Evolutionary conservation across 345 rosid species (phyloP), one percentile per base, ranked within the genome.

Genomic region (Gynandropsis gynandra): DNA sequence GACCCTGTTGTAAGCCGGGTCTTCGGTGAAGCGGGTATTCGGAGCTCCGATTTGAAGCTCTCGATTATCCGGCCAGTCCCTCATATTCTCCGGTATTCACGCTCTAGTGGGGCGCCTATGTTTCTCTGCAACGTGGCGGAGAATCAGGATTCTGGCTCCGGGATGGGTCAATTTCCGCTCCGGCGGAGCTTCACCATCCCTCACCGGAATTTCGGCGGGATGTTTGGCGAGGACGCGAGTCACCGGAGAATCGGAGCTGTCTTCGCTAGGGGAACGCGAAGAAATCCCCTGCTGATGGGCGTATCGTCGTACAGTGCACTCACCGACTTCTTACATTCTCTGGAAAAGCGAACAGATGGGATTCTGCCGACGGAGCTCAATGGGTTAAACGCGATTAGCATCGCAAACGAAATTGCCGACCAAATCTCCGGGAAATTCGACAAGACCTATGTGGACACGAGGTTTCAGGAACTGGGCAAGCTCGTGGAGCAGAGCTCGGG

Each of bases 1-100:
- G 97, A 89, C 74, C 97, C 97, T 64, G 81, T 82, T 9, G 89
- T 85, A 4, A 89, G 95, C 50, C 79, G 97, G 79, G 89, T 89
- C 15, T 89, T 85, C 55, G 79, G 80, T 3, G 97, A 85, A 56
- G 81, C 92, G 17, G 97, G 97, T 40, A 85, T 85, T 37, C 83
- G 92, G 61, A 85, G 97, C 78, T 59, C 85, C 68, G 92, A 85
- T 37, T 79, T 89, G 38, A 89, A 89, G 79, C 76, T 80, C 24
- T 89, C 95, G 1, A 74, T 89, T 59, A 56, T 77, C 45, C 85
- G 97, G 0, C 97, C 97, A 0, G 71, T 82, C n/a, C 81, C 90
- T 8, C 82, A 72, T 10, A 74, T 78, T 45, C 61, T 78, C 29
- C 74, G 83, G 3, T 76, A 59, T 65, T 45, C 82, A n/a, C 72